These are phyloP conservation scores for Colletotrichum sp. DNA, from an alignment of 2,329 filamentous ascomycete genomes.

Conservation along the genomic window DNA sequence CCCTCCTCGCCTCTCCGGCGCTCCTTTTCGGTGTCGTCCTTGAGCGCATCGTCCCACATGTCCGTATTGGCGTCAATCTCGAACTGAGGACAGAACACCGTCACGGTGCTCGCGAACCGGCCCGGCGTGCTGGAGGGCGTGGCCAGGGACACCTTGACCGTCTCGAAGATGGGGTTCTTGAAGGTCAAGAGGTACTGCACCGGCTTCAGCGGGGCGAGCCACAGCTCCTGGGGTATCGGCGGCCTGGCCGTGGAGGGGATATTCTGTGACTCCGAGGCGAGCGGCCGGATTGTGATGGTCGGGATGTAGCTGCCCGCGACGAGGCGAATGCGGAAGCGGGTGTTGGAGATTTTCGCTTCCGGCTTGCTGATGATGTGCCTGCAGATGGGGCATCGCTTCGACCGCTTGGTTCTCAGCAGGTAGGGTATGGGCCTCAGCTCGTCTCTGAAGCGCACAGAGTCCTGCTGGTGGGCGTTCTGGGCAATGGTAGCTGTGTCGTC, in stretches of 20 bases:
- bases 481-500: constrained; percentile 60
- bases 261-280: constrained; percentile 43
- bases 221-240: constrained; percentile 40
- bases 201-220: constrained; percentile 62
- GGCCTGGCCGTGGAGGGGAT: constrained; percentile 25
- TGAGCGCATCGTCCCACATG: constrained; percentile 86
- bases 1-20: constrained; percentile 45
- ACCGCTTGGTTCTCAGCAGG: constrained; percentile 87
- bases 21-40: constrained; percentile 50
- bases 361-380: constrained; percentile 95
- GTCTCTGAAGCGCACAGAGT: constrained; percentile 66
- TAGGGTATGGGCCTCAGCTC: constrained; percentile 83
- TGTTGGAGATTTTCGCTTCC: constrained; percentile 87
- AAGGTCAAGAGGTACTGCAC: constrained; percentile 88
- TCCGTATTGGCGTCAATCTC: constrained; percentile 92
- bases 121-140: constrained; percentile 83
- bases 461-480: constrained; percentile 56
- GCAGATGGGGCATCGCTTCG: constrained; percentile 90
- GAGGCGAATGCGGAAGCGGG: constrained; percentile 90
- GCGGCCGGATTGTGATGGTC: constrained; percentile 73
- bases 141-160: constrained; percentile 84
- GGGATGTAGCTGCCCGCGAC: constrained; percentile 91
- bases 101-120: constrained; percentile 79
- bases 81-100: constrained; percentile 92
- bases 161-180: constrained; percentile 93